Evolutionary conservation across 306 rosid species (phyloP).

Genomic region (Begonia peltatifolia): DNA sequence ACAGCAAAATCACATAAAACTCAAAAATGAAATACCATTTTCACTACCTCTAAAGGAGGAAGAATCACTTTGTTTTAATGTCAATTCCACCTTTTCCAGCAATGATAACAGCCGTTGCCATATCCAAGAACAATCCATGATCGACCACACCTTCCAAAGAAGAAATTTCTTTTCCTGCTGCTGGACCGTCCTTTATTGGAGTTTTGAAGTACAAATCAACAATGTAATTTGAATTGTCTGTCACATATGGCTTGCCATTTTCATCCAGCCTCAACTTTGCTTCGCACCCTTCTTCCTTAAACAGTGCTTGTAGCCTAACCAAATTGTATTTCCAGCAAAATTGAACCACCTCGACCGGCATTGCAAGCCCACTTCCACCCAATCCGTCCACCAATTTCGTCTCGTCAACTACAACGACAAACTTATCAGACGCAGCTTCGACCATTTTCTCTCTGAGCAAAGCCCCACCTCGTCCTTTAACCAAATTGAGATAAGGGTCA

Average conservation of each 20-base stretch:
- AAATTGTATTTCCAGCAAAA: slow-evolving; percentile 78
- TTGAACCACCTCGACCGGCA: slow-evolving; percentile 69
- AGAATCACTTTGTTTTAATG: slow-evolving; percentile 37
- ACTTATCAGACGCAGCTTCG: slow-evolving; percentile 56
- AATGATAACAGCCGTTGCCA: slow-evolving; percentile 80
- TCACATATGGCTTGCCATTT: slow-evolving; percentile 40
- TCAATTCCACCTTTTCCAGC: slow-evolving; percentile 74
- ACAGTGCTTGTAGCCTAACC: slow-evolving; percentile 28
- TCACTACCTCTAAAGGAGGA: not conserved
- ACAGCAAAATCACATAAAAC: too few relatives aligned
- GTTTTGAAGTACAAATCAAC: slow-evolving; percentile 55
- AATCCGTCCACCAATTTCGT: slow-evolving; percentile 48
- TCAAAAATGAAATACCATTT: too few relatives aligned
- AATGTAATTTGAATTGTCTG: slow-evolving; percentile 62
- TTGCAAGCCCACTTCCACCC: slow-evolving; percentile 67
- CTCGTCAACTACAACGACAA: slow-evolving; percentile 72
- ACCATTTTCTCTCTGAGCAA: slow-evolving; percentile 77
- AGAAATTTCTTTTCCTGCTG: slow-evolving; percentile 54
- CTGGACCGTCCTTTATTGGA: slow-evolving; percentile 62
- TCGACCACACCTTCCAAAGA: slow-evolving; percentile 71
- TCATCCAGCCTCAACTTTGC: slow-evolving; percentile 41
- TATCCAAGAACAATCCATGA: slow-evolving; percentile 77
- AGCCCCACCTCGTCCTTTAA: slow-evolving; percentile 85
- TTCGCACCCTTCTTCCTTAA: slow-evolving; percentile 44
- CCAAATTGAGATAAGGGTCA: slow-evolving; percentile 53